These are phyloP conservation scores for Davidsoniella eucalypti DNA, from an alignment of 2,329 filamentous ascomycete genomes.

Conservation along the genomic window DNA sequence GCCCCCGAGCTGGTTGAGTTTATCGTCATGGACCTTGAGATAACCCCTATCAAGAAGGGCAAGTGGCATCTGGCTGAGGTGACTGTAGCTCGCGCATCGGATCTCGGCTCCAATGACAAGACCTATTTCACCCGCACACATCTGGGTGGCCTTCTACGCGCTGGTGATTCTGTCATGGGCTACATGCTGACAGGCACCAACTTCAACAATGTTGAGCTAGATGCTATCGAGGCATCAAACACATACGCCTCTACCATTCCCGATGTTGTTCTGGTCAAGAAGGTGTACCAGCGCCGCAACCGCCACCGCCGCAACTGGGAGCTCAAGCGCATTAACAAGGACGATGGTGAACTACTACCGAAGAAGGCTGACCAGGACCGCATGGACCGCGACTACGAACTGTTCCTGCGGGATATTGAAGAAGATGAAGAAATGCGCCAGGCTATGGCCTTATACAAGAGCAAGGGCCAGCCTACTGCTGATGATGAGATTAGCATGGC, in stretches of 20 bases:
- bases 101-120: conserved; percentile 71
- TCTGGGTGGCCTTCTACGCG: conserved; percentile 67
- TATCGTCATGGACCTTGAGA: conserved; percentile 86
- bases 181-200: conserved; percentile 80
- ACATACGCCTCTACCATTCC: conserved; percentile 66
- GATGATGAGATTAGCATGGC: conserved; percentile 52
- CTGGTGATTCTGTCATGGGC: conserved; percentile 87
- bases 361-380: conserved; percentile 77
- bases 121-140: conserved; percentile 87
- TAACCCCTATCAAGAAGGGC: conserved; percentile 55
- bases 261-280: conserved; percentile 92
- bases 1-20: conserved; percentile 79
- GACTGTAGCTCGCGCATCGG: conserved; percentile 71
- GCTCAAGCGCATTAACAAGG: conserved; percentile 80
- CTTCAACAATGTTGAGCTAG: conserved; percentile 79
- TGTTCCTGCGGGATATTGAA: conserved; percentile 93
- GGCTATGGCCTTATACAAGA: conserved; percentile 77
- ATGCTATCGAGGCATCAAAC: conserved; percentile 63
- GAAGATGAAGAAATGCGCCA: conserved; percentile 79
- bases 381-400: conserved; percentile 86
- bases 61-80: conserved; percentile 74
- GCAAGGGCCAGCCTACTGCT: conserved; percentile 33
- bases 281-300: conserved; percentile 83
- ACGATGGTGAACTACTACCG: conserved; percentile 73
- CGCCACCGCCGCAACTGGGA: conserved; percentile 73